Conservation (phyloP, 2,329 filamentous ascomycete genomes). For the Stagonosporopsis cucurbitacearum region DNA sequence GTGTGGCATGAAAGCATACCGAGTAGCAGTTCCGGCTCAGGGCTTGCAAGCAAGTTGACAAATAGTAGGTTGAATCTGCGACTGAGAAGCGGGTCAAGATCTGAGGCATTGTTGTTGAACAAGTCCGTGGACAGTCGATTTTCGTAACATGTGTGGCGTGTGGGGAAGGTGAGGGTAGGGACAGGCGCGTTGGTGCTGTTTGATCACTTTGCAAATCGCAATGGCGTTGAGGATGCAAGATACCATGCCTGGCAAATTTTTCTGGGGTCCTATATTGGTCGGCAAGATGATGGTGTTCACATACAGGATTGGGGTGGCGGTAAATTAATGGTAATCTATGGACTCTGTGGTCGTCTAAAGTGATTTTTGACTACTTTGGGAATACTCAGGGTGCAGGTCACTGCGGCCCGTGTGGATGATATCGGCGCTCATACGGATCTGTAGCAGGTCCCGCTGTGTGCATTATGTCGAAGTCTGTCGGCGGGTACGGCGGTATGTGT, state of each 20-base stretch:
- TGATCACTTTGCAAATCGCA: not conserved
- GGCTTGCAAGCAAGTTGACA: slow-evolving; percentile 11
- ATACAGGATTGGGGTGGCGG: not conserved
- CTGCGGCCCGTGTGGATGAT: not conserved
- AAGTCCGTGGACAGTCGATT: slow-evolving; percentile 9
- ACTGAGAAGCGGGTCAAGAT: slow-evolving; percentile 6
- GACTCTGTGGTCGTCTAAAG: not conserved
- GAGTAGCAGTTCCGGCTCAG: slow-evolving; percentile 7
- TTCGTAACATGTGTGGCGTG: not conserved
- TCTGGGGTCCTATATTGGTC: not conserved
- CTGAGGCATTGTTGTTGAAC: slow-evolving; percentile 6
- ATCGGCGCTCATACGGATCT: not conserved
- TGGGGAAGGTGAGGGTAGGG: not conserved
- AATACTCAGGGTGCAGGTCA: not conserved
- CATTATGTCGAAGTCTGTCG: not conserved
- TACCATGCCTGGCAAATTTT: slow-evolving; percentile 6
- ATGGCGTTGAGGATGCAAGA: slow-evolving; percentile 13
- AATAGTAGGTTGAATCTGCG: slow-evolving; percentile 12
- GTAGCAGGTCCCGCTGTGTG: not conserved
- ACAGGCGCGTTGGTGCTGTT: not conserved
- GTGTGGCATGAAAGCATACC: slow-evolving; percentile 29
- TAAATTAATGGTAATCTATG: not conserved
- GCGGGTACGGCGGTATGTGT: not conserved
- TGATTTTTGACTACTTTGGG: not conserved
- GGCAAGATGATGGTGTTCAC: not conserved